Evolutionary conservation across 371 early-diverging fungal genomes (phyloP), one percentile per base, ranked within the genome.

Genomic region (Mortierella sp.): DNA sequence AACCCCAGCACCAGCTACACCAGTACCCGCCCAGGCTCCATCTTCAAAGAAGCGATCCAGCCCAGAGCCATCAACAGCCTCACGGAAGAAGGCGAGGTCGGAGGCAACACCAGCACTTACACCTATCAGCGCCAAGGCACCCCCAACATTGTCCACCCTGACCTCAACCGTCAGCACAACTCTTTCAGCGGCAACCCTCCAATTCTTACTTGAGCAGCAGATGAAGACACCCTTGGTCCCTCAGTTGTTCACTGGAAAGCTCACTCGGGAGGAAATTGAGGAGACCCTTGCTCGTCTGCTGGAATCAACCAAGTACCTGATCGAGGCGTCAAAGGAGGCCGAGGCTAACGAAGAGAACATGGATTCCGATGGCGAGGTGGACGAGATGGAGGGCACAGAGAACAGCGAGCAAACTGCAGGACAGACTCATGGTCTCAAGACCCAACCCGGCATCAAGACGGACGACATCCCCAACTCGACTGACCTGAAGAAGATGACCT

Each of bases 401-500:
- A 61, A 48, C 13, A 29, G 13, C 14, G 70, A 66, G 8, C 74
- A 67, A 29, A 14, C 61, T 31, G 48, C 68, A 14, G 66, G 68
- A 14, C 72, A 73, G 43, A 64, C 69, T 8, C 72, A 68, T 26
- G 80, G 76, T 7, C 68, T 80, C 41, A 80, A 80, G 58, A 76
- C 80, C 19, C 80, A 80, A 37, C 80, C 80, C 9, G 80, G 80
- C 8, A 80, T 80, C 63, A 80, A 80, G 64, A 80, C 77, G 9
- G 80, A 80, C n/a, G 80, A 80, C 34, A 80, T 80, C 26, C 80
- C 80, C 5, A 76, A 76, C 8, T 69, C 76, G 0, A 29, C 69
- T 0, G 77, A 76, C 19, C 45, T 80, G 73, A 80, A 76, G 63
- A 92, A 91, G 69, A 83, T 95, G 84, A 88, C 93, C 10, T 90